Evolutionary conservation across 192 early-diverging fungal species (phyloP), one percentile per base, ranked within the genome.

Genomic region (Backusella macrospora): DNA sequence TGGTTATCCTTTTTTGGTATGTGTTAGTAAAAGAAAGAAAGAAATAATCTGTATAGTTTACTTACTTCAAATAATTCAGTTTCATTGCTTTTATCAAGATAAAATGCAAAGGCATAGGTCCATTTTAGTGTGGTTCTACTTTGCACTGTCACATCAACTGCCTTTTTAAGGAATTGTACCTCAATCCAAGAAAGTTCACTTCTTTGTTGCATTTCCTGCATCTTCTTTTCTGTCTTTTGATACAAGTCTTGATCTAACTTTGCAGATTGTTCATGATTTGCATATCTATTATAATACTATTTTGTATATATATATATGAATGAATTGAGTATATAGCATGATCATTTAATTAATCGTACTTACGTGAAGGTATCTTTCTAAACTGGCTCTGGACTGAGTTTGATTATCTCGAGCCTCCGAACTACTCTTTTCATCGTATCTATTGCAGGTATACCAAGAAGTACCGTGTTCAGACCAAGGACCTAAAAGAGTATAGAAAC

Each of bases 61-160:
- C 23, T 76, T 77, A 73, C 76, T 66, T 99, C 96, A 82, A 99
- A 99, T 37, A 99, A 80, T 16, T 86, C 91, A 8, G 95, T 96
- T 79, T 91, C 81, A 84, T 99, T 99, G 78, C 88, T 89, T 47
- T 89, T 83, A 6, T 80, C 75, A 76, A 99, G 89, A 73, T 97
- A 99, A 85, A 94, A 99, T 0, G 96, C 98, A 80, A 99, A 94
- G 14, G 91, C 92, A 81, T 98, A 99, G 2, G 97, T 96, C 98
- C 98, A 99, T 77, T 95, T 98, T 34, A 99, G 86, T 0, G 96
- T 98, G 80, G 84, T 91, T 74, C 98, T 93, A 74, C 96, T 94
- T 68, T 92, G 80, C 16, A 96, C 87, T 44, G 98, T 87, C 0
- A 93, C 92, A 70, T 96, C 94, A 52, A 96, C 95, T 13, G 97